Percentiles rank a stretch among this genome's conserved stretches.
Evolutionary conservation across 2,329 filamentous ascomycete species (phyloP).

Genomic region (Penicillium digitatum): DNA sequence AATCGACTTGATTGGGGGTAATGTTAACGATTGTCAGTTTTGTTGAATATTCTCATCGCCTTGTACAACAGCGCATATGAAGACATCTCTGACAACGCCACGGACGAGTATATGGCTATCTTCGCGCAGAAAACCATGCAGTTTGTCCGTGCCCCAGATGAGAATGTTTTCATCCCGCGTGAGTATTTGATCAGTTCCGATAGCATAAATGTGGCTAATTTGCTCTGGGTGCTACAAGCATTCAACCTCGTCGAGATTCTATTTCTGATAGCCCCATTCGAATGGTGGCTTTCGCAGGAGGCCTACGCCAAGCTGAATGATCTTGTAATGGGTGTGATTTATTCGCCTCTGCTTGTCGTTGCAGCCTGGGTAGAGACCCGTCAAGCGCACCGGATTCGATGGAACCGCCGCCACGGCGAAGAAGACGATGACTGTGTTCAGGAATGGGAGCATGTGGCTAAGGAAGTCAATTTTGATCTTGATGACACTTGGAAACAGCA

Average conservation of each 20-base stretch:
- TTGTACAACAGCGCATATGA: slow-evolving; percentile 96
- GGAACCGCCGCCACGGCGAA: slow-evolving; percentile 74
- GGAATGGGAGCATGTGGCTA: slow-evolving; percentile 82
- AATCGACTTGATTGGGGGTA: slow-evolving; percentile 3
- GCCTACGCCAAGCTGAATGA: slow-evolving; percentile 82
- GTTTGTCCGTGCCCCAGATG: slow-evolving; percentile 92
- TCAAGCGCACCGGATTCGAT: slow-evolving; percentile 62
- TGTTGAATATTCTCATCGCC: slow-evolving; percentile 94
- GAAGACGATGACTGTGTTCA: slow-evolving; percentile 84
- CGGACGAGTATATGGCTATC: slow-evolving; percentile 91
- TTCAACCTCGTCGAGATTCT: slow-evolving; percentile 92
- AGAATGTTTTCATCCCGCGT: slow-evolving; percentile 94
- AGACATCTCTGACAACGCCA: slow-evolving; percentile 86
- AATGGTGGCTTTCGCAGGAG: slow-evolving; percentile 86
- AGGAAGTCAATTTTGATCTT: slow-evolving; percentile 70
- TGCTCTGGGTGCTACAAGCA: slow-evolving; percentile 40
- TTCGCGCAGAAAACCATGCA: slow-evolving; percentile 95
- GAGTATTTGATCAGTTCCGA: slow-evolving; percentile 17
- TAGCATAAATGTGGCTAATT: neutral
- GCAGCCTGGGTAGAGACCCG: slow-evolving; percentile 69
- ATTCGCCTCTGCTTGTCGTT: slow-evolving; percentile 75
- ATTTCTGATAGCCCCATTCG: slow-evolving; percentile 70
- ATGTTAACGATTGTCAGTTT: slow-evolving; percentile 45
- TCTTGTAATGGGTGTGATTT: slow-evolving; percentile 78
- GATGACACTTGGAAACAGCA: slow-evolving; percentile 77